Base-by-base conservation (phyloP, 2,329 filamentous ascomycete genomes). In the Cladosporium cucumerinum region DNA sequence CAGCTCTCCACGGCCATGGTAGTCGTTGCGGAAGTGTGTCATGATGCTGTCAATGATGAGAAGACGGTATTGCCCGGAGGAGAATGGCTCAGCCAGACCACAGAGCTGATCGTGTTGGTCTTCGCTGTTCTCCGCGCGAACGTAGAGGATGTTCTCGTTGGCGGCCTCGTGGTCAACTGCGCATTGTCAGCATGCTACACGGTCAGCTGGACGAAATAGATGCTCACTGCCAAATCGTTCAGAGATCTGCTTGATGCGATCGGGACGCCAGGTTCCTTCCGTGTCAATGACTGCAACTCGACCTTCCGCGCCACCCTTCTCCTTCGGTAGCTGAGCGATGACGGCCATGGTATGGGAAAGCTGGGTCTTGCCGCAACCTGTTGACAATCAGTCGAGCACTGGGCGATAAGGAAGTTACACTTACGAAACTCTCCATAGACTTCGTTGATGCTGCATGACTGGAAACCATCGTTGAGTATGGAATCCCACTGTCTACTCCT, bases 11-110 rank as follows among this genome's bases (percentile, higher is more conserved):
- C 88, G 85, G 8, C 88, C 88, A 69, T 81, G 83, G 70, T 85
- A 90, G 75, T 90, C 88, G 52, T 87, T 86, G 36, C 88, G 84
- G 71, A 89, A 90, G 63, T 87, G 84, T 55, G 87, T 86, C 84
- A 89, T 89, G 72, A 90, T 87, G 71, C 86, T 89, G 76, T 90
- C 88, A 71, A 90, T 85, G 68, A 90, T 82, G 59, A 90, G 80
- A 60, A 90, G 82, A 30, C 87, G 84, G 71, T 87, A 90, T 69
- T 88, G 84, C 49, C 87, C 87, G 10, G 81, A 82, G 14, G 84
- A 82, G 71, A 90, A 89, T 66, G 84, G 84, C 66, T 83, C 82
- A 48, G 85, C 81, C 12, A 90, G 80, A 18, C 81, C 82, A 73
- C 88, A 87, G 34, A 90, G 79, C 21, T 88, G 75, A 67, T 90